Base-by-base conservation (phyloP, 805 yeast genomes). In the Candida nanaspora region DNA sequence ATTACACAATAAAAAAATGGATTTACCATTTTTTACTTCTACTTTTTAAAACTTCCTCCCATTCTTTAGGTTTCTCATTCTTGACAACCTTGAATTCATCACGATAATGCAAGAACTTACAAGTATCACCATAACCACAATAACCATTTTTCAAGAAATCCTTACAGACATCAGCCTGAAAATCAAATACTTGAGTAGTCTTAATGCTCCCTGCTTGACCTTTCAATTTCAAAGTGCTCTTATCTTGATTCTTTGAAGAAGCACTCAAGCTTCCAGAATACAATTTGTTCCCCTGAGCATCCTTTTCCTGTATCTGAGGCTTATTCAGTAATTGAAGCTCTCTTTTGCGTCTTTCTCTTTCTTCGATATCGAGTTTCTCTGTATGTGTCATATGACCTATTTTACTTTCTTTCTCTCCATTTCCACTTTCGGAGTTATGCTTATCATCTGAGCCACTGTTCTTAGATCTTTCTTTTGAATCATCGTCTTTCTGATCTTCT, bases 91-190 rank as follows among this genome's bases (percentile, higher is more conserved):
- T 78, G 62, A 80, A 83, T 53, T 86, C 95, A 50, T 86, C 97
- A 60, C 99, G 65, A 14, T 86, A 76, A 57, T 93, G 99, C 28
- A 91, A 59, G 59, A 93, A 93, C 63, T 93, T 93, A 66, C 99
- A 93, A 28, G 93, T 82, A 52, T 93, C 98, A 8, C 99, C 99
- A 57, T 82, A 93, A 6, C 97, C 97, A 69, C 98, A 93, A 56
- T 79, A 89, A 0, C 98, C 99, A 0, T 94, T 89, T 49, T 82
- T 84, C 43, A 78, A 74, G 59, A 74, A 93, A 59, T 93, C 98
- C 55, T 91, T 93, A 57, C 98, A 93, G 2, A 93, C 81, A 55
- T 93, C 97, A 1, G 94, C 89, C 56, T 86, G 96, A 55, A 81
- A 93, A 55, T 93, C 98, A 30, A 83, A 71, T 2, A 80, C 66